A percentile compares a stretch with the other conserved stretches of the same genome.
Conservation (phyloP, 176 grass and related monocot genomes). For the Rhynchospora breviuscula region DNA sequence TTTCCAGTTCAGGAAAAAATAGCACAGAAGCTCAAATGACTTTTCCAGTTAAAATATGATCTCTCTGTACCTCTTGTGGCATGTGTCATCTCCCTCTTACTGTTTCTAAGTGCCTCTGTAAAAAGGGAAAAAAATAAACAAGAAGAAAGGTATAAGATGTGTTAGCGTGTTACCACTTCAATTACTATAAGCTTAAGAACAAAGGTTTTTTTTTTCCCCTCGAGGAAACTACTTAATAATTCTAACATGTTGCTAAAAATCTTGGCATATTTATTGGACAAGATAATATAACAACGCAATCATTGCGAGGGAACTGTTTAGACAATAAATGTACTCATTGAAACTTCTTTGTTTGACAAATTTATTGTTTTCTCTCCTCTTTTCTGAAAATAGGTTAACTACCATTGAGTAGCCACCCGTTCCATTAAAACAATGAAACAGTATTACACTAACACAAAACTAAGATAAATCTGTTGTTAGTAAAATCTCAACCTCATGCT, state of each 20-base stretch:
- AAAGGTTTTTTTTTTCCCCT: not conserved
- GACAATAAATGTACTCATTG: not conserved
- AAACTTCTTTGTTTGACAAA: not conserved
- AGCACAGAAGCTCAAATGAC: not conserved
- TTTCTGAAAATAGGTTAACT: no score
- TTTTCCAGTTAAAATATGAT: not conserved
- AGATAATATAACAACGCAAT: not conserved
- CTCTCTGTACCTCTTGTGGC: constrained; percentile 59
- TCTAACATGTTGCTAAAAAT: not conserved
- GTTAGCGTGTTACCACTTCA: not conserved
- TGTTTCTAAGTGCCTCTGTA: constrained; percentile 75
- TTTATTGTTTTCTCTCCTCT: no score
- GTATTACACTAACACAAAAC: no score
- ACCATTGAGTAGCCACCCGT: no score
- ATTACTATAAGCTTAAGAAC: not conserved
- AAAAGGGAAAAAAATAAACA: not conserved
- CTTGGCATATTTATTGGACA: not conserved
- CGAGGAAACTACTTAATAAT: not conserved
- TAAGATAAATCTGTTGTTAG: not conserved
- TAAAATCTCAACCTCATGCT: not conserved
- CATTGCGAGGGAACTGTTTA: not conserved
- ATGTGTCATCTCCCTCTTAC: constrained; percentile 83
- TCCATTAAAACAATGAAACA: no score
- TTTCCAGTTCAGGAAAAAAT: not conserved
- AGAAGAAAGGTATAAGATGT: constrained; percentile 9